Conservation (phyloP, 1,139 yeast species). For the Suhomyces anneliseae region DNA sequence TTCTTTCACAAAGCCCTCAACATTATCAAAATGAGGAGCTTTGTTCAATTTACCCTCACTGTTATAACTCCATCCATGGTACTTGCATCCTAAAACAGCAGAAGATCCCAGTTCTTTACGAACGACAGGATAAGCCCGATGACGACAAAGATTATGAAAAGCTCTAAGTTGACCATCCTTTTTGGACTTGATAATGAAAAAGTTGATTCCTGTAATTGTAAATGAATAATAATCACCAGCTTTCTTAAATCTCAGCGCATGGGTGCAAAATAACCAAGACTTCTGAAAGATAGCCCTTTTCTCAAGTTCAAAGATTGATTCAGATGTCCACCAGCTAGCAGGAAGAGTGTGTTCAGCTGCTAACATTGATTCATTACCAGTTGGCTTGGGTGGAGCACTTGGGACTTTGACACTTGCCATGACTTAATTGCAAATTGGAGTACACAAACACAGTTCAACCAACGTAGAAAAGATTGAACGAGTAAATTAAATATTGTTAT, state of each 20-base stretch:
- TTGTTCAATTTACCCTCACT: slow-evolving; percentile 56
- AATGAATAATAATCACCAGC: slow-evolving; percentile 58
- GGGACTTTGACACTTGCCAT: slow-evolving; percentile 14
- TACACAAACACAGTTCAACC: too few relatives aligned
- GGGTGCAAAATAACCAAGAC: slow-evolving; percentile 56
- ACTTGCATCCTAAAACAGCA: slow-evolving; percentile 56
- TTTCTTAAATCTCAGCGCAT: slow-evolving; percentile 49
- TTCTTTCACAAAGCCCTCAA: slow-evolving; percentile 56
- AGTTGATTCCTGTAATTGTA: slow-evolving; percentile 52
- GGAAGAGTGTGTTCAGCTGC: slow-evolving; percentile 61
- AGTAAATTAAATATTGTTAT: too few relatives aligned
- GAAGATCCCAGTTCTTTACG: slow-evolving; percentile 60
- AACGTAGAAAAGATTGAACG: too few relatives aligned
- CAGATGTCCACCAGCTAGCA: slow-evolving; percentile 66
- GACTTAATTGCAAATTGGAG: too few relatives aligned
- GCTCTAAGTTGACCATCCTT: slow-evolving; percentile 52
- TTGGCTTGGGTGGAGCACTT: slow-evolving; percentile 29
- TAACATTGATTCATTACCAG: slow-evolving; percentile 23
- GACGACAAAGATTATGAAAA: slow-evolving; percentile 65
- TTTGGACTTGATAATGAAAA: slow-evolving; percentile 55
- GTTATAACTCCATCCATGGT: slow-evolving; percentile 68
- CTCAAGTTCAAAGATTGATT: slow-evolving; percentile 56
- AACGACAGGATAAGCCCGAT: slow-evolving; percentile 62
- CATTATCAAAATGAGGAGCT: slow-evolving; percentile 61
- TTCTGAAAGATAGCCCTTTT: slow-evolving; percentile 56